phyloP scores from a whole-genome alignment of 495 filamentous ascomycete species.

The Tetracladium setigerum region DNA sequence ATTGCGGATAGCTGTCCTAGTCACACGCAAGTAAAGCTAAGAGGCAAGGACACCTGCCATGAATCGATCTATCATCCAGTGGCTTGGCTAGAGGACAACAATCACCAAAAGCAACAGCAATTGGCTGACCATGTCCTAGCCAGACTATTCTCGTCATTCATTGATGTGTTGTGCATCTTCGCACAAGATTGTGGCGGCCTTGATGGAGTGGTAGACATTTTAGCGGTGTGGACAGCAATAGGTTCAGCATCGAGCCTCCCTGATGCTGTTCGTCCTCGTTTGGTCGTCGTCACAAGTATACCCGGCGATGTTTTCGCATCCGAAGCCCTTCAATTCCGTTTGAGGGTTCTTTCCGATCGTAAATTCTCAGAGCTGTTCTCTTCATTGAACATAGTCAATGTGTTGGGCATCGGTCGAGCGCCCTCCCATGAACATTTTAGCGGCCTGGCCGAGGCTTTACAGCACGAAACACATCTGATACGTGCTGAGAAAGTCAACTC shows the following conservation, averaged over 20 bases:
- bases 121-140: conserved; percentile 3
- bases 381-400: conserved; percentile 10
- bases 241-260: conserved; percentile 12
- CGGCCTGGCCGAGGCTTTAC: conserved; percentile 4
- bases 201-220: conserved; percentile 2
- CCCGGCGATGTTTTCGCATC: conserved; percentile 1
- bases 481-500: conserved; percentile 5
- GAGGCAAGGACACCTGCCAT: conserved; percentile 9
- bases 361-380: conserved; percentile 12
- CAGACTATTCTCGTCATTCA: conserved; percentile 7
- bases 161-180: conserved; percentile 13
- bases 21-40: conserved; percentile 1
- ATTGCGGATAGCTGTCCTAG: conserved; percentile 7
- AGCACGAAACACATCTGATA: conserved; percentile 1
- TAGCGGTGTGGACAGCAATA: conserved; percentile 5
- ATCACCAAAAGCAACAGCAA: background rate
- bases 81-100: conserved; percentile 4
- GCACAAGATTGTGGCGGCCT: conserved; percentile 9
- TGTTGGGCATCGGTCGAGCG: background rate
- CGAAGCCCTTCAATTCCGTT: conserved; percentile 4
- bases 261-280: conserved; percentile 4
- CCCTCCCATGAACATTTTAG: conserved; percentile 1
- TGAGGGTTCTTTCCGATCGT: conserved; percentile 1
- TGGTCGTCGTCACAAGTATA: conserved; percentile 8
- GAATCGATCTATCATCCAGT: conserved; percentile 6